Evolutionary conservation across 2,329 filamentous ascomycete species (phyloP).

Genomic region (Coniochaeta sp.): DNA sequence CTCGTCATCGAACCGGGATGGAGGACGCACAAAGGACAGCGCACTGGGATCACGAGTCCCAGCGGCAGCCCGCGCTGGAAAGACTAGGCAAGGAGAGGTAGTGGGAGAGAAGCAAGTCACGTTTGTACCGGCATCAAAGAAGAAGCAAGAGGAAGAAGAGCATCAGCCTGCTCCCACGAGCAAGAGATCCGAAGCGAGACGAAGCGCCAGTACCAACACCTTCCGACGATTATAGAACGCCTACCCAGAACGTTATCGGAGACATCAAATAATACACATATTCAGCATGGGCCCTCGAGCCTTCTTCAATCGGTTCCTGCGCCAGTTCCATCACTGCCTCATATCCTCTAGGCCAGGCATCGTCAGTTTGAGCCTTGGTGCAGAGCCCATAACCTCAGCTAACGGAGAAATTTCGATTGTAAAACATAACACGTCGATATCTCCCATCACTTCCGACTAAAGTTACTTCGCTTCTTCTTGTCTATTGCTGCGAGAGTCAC

Average conservation of each 20-base stretch:
- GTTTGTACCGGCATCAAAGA: conserved; percentile 58
- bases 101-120: conserved; percentile 61
- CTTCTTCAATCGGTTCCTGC: neutral
- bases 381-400: neutral
- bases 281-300: neutral
- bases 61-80: conserved; percentile 38
- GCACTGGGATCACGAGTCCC: conserved; percentile 49
- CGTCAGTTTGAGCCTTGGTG: neutral
- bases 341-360: neutral
- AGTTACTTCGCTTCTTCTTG: conserved; percentile 27
- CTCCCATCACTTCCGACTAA: conserved; percentile 22
- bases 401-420: neutral
- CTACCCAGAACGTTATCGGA: conserved; percentile 9
- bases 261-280: conserved; percentile 12
- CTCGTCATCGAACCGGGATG: conserved; percentile 55
- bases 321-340: neutral
- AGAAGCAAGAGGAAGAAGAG: conserved; percentile 31
- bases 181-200: conserved; percentile 36
- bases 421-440: neutral
- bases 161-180: conserved; percentile 23
- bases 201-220: conserved; percentile 70
- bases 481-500: conserved; percentile 8
- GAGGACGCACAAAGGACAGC: conserved; percentile 44
- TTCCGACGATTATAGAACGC: conserved; percentile 55
- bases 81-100: conserved; percentile 37